phyloP scores from a whole-genome alignment of 441 rosid species.

The Corymbia calophylla region DNA sequence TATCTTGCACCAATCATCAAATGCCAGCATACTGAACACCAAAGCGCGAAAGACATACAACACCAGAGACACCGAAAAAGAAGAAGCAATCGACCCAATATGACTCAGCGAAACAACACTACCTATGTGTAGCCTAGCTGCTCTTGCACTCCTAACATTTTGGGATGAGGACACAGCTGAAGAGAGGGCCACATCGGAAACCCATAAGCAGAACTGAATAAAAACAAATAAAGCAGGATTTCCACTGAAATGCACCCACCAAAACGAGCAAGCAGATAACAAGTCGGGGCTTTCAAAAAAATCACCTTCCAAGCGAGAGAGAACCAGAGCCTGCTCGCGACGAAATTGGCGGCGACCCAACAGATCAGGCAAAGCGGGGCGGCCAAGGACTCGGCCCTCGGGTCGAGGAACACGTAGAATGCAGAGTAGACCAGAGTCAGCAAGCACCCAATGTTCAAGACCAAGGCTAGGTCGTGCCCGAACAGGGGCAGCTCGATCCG shows the following conservation, averaged over 20 bases:
- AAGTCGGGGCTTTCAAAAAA: not conserved
- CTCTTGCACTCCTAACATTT: not conserved
- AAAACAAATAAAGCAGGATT: not conserved
- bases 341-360: slow-evolving; percentile 33
- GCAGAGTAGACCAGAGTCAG: slow-evolving; percentile 31
- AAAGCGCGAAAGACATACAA: not conserved
- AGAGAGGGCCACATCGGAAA: not conserved
- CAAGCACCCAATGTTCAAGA: slow-evolving; percentile 45
- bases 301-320: slow-evolving; percentile 59
- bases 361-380: slow-evolving; percentile 40
- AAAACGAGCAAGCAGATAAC: not conserved
- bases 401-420: slow-evolving; percentile 40
- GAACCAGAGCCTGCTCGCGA: slow-evolving; percentile 37
- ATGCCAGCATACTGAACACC: not conserved
- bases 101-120: not conserved
- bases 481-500: slow-evolving; percentile 13
- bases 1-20: not conserved
- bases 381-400: slow-evolving; percentile 50
- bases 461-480: slow-evolving; percentile 14
- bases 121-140: not conserved
- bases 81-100: not conserved
- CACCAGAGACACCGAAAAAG: not conserved
- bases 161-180: not conserved
- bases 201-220: not conserved
- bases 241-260: not conserved